phyloP scores from a whole-genome alignment of 2,329 filamentous ascomycete species.

The Grosmannia penicillata region DNA sequence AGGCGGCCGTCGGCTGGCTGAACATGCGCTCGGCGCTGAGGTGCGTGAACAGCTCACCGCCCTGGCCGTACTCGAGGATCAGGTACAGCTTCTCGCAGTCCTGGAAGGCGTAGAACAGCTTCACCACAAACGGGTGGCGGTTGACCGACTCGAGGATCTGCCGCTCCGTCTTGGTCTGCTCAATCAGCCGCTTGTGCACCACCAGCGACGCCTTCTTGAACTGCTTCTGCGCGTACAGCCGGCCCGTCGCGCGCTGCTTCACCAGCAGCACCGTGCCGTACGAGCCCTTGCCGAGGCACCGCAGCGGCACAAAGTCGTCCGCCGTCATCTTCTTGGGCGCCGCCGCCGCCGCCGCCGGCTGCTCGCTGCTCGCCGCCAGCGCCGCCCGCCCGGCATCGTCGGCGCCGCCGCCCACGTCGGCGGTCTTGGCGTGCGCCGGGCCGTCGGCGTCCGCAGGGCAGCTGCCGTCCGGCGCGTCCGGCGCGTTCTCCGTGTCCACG shows the following conservation, averaged over 20 bases:
- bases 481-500: background rate
- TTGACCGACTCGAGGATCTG: conserved; percentile 92
- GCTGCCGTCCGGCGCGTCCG: background rate
- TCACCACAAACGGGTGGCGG: conserved; percentile 92
- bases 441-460: too few species aligned
- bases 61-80: conserved; percentile 93
- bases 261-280: conserved; percentile 92
- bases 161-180: conserved; percentile 95
- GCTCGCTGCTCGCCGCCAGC: background rate
- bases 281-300: conserved; percentile 88
- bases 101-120: conserved; percentile 96
- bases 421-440: background rate
- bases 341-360: background rate
- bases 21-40: conserved; percentile 93
- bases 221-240: conserved; percentile 93
- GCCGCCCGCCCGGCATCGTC: too few species aligned
- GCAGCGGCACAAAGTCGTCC: conserved; percentile 77
- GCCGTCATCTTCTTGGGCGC: conserved; percentile 72
- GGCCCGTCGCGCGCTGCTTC: conserved; percentile 74
- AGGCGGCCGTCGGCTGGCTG: conserved; percentile 71
- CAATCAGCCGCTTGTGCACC: conserved; percentile 87
- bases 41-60: conserved; percentile 93
- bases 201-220: conserved; percentile 94
- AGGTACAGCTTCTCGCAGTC: conserved; percentile 95
- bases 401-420: background rate